These are phyloP conservation scores for Elasticomyces elasticus DNA, from an alignment of 495 filamentous ascomycete species.

Conservation along the genomic window DNA sequence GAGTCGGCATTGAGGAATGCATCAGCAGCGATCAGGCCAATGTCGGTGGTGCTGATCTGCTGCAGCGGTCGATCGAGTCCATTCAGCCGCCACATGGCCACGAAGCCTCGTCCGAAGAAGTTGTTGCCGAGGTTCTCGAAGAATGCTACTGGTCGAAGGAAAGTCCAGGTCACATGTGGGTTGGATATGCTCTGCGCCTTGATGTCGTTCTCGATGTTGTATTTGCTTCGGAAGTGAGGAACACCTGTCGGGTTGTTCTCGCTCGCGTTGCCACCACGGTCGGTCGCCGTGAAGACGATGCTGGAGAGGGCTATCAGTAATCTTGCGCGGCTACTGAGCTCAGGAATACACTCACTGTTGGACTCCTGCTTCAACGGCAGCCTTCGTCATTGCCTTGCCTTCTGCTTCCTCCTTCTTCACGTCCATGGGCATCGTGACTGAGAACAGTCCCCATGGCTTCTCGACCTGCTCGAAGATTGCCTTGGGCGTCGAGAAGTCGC, in stretches of 20 bases:
- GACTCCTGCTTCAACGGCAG: conserved; percentile 17
- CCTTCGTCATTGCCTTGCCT: conserved; percentile 18
- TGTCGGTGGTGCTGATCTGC: conserved; percentile 30
- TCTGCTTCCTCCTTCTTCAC: conserved; percentile 14
- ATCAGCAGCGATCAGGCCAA: conserved; percentile 32
- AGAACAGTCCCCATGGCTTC: conserved; percentile 31
- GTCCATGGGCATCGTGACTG: conserved; percentile 18
- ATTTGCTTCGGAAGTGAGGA: conserved; percentile 21
- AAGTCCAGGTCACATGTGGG: conserved; percentile 20
- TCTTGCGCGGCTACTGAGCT: background rate
- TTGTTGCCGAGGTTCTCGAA: conserved; percentile 35
- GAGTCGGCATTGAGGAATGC: conserved; percentile 23
- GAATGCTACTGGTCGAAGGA: conserved; percentile 36
- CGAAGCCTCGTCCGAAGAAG: conserved; percentile 21
- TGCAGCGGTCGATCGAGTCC: conserved; percentile 17
- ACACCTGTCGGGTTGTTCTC: conserved; percentile 17
- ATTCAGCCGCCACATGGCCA: conserved; percentile 18
- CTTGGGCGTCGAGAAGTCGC: conserved; percentile 26
- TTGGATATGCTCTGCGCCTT: background rate
- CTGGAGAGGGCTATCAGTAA: background rate
- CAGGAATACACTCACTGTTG: background rate
- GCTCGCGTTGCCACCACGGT: conserved; percentile 18
- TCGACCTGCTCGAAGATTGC: conserved; percentile 27
- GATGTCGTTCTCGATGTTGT: conserved; percentile 18
- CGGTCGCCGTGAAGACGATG: conserved; percentile 21